phyloP scores from a whole-genome alignment of 495 filamentous ascomycete species.

The Aspergillus kassunensis region DNA sequence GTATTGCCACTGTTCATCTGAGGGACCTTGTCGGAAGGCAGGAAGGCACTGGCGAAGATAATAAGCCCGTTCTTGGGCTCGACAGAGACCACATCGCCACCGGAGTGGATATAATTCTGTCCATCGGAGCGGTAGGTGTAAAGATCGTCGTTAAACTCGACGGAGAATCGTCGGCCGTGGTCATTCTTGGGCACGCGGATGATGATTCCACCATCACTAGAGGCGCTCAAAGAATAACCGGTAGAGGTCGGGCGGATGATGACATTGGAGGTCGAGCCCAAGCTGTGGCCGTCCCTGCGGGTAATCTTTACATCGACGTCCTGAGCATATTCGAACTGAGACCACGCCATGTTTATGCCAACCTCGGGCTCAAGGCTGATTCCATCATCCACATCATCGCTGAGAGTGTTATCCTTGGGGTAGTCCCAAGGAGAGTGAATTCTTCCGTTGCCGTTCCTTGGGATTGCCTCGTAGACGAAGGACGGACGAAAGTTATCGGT shows the following conservation, averaged over 20 bases:
- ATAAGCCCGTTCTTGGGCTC: slow-evolving; percentile 24
- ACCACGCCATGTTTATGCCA: background rate
- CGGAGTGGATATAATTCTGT: slow-evolving; percentile 3
- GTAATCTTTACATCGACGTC: background rate
- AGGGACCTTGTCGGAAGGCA: slow-evolving; percentile 13
- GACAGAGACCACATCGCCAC: slow-evolving; percentile 9
- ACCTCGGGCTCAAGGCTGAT: background rate
- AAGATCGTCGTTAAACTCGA: slow-evolving; percentile 7
- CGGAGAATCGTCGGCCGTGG: background rate
- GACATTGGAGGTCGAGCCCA: background rate
- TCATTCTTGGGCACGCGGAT: background rate
- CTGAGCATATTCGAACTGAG: background rate
- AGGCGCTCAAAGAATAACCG: background rate
- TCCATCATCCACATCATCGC: background rate
- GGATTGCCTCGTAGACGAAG: background rate
- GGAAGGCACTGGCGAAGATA: slow-evolving; percentile 26
- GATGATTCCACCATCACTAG: slow-evolving; percentile 4
- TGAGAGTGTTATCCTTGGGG: background rate
- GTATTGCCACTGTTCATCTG: background rate
- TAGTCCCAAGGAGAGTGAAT: background rate
- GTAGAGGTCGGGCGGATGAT: background rate
- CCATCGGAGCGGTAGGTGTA: slow-evolving; percentile 5
- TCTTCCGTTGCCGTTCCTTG: background rate
- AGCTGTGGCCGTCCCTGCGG: background rate
- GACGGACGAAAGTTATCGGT: background rate